Evolutionary conservation across 208 protist species (phyloP).

Genomic region (Herpetomonas tarakana): DNA sequence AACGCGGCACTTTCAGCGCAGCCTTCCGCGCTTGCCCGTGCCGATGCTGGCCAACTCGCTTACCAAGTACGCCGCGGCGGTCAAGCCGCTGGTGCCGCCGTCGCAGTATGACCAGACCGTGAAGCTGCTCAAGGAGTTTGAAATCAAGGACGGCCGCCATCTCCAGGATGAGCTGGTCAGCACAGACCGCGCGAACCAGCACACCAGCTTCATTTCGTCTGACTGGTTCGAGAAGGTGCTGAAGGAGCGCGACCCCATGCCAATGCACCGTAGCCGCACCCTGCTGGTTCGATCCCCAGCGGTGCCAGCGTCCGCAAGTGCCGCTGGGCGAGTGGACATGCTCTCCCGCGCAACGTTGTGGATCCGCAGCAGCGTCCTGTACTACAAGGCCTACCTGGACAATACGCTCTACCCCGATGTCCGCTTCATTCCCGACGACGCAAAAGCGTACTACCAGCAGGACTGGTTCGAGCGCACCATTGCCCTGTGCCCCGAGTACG

Average conservation of each 20-base stretch:
- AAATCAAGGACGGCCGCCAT: constrained; percentile 30
- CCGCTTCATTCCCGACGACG: constrained; percentile 18
- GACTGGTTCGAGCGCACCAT: constrained; percentile 85
- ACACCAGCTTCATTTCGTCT: constrained; percentile 85
- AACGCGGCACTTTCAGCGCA: constrained; percentile 81
- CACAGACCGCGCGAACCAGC: constrained; percentile 76
- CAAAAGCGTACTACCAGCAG: constrained; percentile 40
- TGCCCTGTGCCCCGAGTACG: constrained; percentile 49
- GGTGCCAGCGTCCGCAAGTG: constrained; percentile 1
- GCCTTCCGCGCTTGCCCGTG: constrained; percentile 72
- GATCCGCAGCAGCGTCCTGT: constrained; percentile 63
- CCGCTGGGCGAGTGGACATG: constrained; percentile 48
- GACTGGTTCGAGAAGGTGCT: constrained; percentile 74
- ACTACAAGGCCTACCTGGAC: constrained; percentile 69
- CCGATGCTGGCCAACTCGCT: constrained; percentile 55
- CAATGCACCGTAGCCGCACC: constrained; percentile 54
- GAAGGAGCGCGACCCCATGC: constrained; percentile 52
- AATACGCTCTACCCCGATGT: constrained; percentile 71
- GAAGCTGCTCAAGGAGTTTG: constrained; percentile 50
- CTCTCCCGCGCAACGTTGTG: constrained; percentile 70
- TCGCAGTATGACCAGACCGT: constrained; percentile 31
- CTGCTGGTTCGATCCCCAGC: constrained; percentile 50
- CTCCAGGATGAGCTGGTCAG: constrained; percentile 71
- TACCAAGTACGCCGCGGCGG: constrained; percentile 41
- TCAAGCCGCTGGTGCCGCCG: constrained; percentile 53